phyloP scores from a whole-genome alignment of 805 yeast species.

The Candida yuanshanica region DNA sequence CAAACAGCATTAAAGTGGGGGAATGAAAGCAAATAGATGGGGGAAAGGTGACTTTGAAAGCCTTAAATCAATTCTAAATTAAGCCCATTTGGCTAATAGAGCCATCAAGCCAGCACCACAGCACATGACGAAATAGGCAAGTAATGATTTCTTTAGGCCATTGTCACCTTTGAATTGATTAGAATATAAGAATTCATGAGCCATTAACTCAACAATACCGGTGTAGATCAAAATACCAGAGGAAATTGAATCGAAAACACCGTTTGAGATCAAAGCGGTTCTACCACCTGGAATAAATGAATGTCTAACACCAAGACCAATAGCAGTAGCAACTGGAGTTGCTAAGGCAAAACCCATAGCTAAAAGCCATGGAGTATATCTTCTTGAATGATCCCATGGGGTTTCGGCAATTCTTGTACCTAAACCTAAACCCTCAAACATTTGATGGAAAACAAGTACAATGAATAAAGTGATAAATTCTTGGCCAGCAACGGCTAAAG shows the following conservation, averaged over 20 bases:
- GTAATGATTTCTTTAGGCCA: conserved; percentile 44
- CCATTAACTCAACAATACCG: conserved; percentile 74
- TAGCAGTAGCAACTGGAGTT: conserved; percentile 72
- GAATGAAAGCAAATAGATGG: too few species aligned
- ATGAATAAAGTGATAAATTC: conserved; percentile 68
- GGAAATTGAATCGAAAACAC: conserved; percentile 69
- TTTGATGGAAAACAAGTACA: conserved; percentile 69
- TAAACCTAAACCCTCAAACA: conserved; percentile 82
- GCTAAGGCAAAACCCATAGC: conserved; percentile 46
- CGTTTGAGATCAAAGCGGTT: conserved; percentile 58
- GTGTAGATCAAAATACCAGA: conserved; percentile 76
- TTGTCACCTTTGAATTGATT: conserved; percentile 58
- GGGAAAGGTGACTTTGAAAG: too few species aligned
- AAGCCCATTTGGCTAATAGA: conserved; percentile 70
- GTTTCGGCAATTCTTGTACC: conserved; percentile 69
- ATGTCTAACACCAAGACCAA: conserved; percentile 71
- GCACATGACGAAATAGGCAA: conserved; percentile 49
- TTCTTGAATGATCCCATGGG: conserved; percentile 27
- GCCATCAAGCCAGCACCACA: conserved; percentile 76
- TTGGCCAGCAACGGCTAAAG: conserved; percentile 72
- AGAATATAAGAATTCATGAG: conserved; percentile 63
- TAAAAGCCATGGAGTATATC: conserved; percentile 53
- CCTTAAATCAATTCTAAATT: too few species aligned
- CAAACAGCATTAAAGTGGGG: too few species aligned
- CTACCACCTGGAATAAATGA: conserved; percentile 55